A percentile compares a stretch with the other conserved stretches of the same genome.
Conservation (phyloP, 2,329 filamentous ascomycete species). For the Botrytis fragariae region DNA sequence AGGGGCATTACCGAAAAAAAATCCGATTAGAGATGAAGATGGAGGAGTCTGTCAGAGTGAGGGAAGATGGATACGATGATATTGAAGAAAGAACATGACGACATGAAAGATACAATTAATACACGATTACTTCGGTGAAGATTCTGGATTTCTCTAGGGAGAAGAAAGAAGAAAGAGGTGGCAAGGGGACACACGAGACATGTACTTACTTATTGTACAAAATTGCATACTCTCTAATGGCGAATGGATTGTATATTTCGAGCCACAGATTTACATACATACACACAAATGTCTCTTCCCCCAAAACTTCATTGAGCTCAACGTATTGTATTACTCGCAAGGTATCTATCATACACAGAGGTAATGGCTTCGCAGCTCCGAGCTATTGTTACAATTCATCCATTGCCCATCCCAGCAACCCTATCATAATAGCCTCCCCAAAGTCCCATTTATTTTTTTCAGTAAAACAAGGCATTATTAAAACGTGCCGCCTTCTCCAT, state of each 20-base stretch:
- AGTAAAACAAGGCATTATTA: neutral
- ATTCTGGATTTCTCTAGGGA: neutral
- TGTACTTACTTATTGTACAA: neutral
- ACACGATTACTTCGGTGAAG: neutral
- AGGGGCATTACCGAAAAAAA: neutral
- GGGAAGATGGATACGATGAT: neutral
- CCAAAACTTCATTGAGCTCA: neutral
- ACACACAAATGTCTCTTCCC: neutral
- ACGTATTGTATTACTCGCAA: slow-evolving; percentile 1
- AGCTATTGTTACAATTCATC: slow-evolving; percentile 10
- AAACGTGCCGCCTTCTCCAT: neutral
- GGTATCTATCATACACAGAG: slow-evolving; percentile 1
- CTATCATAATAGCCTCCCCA: neutral
- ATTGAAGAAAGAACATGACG: neutral
- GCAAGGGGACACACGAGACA: neutral
- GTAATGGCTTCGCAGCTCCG: neutral
- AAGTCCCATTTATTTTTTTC: neutral
- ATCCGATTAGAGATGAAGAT: neutral
- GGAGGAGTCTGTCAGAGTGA: neutral
- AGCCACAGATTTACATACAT: neutral
- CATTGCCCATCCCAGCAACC: neutral
- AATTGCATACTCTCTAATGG: neutral
- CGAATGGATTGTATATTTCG: neutral
- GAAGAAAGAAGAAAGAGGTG: neutral
- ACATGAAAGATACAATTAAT: neutral